Evolutionary conservation across 2,329 filamentous ascomycete genomes (phyloP), one percentile per base, ranked within the genome.

Genomic region (Mycogone perniciosa): DNA sequence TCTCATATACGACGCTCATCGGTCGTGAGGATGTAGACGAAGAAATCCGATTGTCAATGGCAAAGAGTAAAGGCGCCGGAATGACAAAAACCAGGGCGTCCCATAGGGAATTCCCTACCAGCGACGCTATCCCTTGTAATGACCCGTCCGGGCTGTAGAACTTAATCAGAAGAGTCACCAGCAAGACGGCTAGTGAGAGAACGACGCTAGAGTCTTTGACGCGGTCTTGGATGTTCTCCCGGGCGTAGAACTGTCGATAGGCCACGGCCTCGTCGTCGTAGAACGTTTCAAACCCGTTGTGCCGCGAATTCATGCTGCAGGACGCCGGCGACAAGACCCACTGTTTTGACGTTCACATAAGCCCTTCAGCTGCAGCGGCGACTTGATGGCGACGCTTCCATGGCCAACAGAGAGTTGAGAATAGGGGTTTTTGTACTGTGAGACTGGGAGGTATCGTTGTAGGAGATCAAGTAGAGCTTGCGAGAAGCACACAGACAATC

Each of bases 11-110:
- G 62, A 63, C 62, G 57, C 54, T 68, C 67, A 64, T 70, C 37
- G 69, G 64, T 48, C 60, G 60, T 8, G 73, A 67, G 42, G 72
- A 64, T 11, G 72, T 67, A 52, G 70, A 72, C 54, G 71, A 75
- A 62, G 71, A 74, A 55, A 78, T 74, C 75, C 71, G 81, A 65
- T 66, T 61, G 62, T 84, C 79, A 57, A 84, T 55, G 48, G 76
- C 69, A 67, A 81, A 77, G 34, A 88, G 66, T 1, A 86, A 60
- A 29, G 70, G 68, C 11, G 75, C 71, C 1, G 86, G 86, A 10
- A 76, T 75, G 31, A 79, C 45, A 56, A 74, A 73, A 49, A 88
- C 76, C 31, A 85, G 54, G 29, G 66, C 64, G 67, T 86, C 79
- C 84, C 85, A 88, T 35, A 82, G 61, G 47, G 82, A 63, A 57